Conservation (phyloP, 2,329 filamentous ascomycete species). For the Trematosphaeria pertusa region DNA sequence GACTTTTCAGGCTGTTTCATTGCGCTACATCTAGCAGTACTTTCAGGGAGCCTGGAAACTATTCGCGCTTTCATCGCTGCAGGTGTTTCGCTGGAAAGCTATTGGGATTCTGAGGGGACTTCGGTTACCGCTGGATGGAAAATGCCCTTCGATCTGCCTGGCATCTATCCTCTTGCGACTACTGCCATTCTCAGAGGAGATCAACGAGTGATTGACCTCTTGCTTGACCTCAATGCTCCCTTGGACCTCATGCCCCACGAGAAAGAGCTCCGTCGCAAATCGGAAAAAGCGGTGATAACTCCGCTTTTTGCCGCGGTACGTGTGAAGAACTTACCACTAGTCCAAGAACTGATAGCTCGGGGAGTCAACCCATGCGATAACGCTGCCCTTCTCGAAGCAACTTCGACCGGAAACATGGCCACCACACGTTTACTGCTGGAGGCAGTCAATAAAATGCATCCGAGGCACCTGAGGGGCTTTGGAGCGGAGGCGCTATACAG, state of each 20-base stretch:
- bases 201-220: background rate
- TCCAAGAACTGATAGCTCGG: background rate
- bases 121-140: too few species aligned
- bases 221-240: constrained; percentile 2
- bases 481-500: background rate
- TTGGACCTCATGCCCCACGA: background rate
- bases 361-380: background rate
- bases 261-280: too few species aligned
- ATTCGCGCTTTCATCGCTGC: too few species aligned
- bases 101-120: too few species aligned
- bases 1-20: too few species aligned
- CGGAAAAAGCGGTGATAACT: background rate
- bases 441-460: background rate
- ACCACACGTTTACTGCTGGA: background rate
- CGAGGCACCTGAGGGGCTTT: too few species aligned
- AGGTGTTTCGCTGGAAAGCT: too few species aligned
- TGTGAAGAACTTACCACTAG: background rate
- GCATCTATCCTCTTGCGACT: background rate
- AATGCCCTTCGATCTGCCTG: too few species aligned
- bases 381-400: background rate
- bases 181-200: constrained; percentile 4
- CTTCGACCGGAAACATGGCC: background rate
- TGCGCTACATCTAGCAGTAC: too few species aligned
- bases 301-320: background rate
- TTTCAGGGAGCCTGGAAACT: too few species aligned